Conservation (phyloP, 805 yeast genomes). For the Candida glaebosa region DNA sequence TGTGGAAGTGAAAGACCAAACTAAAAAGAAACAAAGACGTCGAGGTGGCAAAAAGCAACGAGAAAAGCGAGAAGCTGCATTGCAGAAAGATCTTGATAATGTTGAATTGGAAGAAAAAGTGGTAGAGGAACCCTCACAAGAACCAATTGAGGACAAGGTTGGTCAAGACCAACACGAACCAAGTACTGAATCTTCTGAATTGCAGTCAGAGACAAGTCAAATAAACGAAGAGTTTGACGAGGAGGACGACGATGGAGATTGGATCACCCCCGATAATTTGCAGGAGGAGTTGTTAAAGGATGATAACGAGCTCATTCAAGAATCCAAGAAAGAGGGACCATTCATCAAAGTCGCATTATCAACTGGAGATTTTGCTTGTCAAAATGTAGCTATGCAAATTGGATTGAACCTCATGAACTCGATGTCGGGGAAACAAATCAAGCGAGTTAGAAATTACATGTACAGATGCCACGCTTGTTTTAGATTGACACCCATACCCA, state of each 20-base stretch:
- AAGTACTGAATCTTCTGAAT: not conserved
- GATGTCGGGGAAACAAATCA: constrained; percentile 79
- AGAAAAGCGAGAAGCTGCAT: constrained; percentile 48
- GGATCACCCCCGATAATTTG: constrained; percentile 91
- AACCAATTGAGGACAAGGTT: constrained; percentile 9
- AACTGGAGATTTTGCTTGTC: constrained; percentile 97
- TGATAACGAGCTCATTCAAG: constrained; percentile 52
- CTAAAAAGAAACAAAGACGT: constrained; percentile 34
- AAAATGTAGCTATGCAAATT: constrained; percentile 88
- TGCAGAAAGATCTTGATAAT: constrained; percentile 21
- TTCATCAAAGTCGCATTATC: constrained; percentile 78
- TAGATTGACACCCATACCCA: constrained; percentile 72
- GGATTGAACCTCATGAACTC: constrained; percentile 85
- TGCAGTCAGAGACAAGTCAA: not conserved
- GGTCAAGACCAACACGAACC: constrained; percentile 3
- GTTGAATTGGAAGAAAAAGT: constrained; percentile 12
- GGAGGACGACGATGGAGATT: constrained; percentile 79
- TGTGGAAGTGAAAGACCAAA: not conserved
- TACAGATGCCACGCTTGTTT: constrained; percentile 97
- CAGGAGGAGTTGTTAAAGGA: constrained; percentile 67
- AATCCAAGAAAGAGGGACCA: constrained; percentile 25
- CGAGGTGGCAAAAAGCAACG: constrained; percentile 67
- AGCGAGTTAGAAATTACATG: constrained; percentile 86
- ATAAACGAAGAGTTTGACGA: constrained; percentile 56
- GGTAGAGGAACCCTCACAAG: constrained; percentile 1